phyloP scores from a whole-genome alignment of 495 filamentous ascomycete genomes.

The Penicillium paxilli region DNA sequence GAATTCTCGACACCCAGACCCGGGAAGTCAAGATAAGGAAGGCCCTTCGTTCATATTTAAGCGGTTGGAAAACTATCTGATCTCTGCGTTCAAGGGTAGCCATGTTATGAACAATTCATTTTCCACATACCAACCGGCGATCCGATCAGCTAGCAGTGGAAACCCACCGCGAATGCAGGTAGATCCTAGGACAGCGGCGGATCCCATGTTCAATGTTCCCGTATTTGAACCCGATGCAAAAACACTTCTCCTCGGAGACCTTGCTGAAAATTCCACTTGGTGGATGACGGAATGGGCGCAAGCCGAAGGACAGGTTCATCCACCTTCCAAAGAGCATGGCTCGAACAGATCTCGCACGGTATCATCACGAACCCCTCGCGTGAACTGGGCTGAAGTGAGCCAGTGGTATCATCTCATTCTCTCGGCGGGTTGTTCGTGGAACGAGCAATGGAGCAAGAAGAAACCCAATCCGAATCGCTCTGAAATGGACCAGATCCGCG shows the following conservation, averaged over 20 bases:
- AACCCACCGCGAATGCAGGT: slow-evolving; percentile 29
- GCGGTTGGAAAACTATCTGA: slow-evolving; percentile 73
- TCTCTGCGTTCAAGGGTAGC: slow-evolving; percentile 64
- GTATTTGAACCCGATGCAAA: slow-evolving; percentile 70
- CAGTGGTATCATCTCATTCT: slow-evolving; percentile 78
- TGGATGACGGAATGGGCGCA: slow-evolving; percentile 63
- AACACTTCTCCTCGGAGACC: slow-evolving; percentile 73
- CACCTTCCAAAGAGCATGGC: slow-evolving; percentile 26
- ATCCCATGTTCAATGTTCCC: slow-evolving; percentile 18
- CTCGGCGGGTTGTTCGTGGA: slow-evolving; percentile 64
- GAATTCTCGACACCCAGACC: slow-evolving; percentile 12
- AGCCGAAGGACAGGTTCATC: slow-evolving; percentile 21
- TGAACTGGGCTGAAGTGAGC: slow-evolving; percentile 72
- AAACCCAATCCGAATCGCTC: slow-evolving; percentile 27
- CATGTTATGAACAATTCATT: slow-evolving; percentile 77
- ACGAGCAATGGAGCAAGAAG: slow-evolving; percentile 46
- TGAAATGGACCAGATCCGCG: slow-evolving; percentile 26
- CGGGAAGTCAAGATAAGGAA: slow-evolving; percentile 22
- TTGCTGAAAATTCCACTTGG: slow-evolving; percentile 83
- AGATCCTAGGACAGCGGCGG: slow-evolving; percentile 17
- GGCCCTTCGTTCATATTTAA: slow-evolving; percentile 55
- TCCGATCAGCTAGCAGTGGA: slow-evolving; percentile 26
- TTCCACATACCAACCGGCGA: slow-evolving; percentile 26
- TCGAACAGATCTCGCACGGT: slow-evolving; percentile 39
- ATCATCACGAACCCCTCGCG: slow-evolving; percentile 63